phyloP scores from a whole-genome alignment of 768 basidiomycete species.

The Tubosaeta sp. region DNA sequence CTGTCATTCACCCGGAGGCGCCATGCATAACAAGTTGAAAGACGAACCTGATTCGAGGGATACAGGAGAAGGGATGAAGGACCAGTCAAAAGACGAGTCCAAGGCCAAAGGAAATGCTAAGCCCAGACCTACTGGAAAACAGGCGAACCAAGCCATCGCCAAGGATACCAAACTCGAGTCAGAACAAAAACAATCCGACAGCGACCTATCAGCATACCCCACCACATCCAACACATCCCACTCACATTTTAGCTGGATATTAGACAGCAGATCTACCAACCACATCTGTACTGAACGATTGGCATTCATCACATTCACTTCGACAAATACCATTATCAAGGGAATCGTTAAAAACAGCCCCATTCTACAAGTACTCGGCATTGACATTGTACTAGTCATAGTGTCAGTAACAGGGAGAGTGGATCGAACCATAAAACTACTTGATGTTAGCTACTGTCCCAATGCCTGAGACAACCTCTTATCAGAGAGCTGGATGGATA shows the following conservation, averaged over 20 bases:
- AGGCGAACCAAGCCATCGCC: background rate
- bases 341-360: slow-evolving; percentile 6
- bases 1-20: too few species aligned
- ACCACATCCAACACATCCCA: background rate
- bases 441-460: slow-evolving; percentile 7
- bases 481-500: slow-evolving; percentile 7
- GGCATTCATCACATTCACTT: background rate
- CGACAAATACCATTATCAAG: background rate
- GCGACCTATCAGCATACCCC: background rate
- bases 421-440: slow-evolving; percentile 1
- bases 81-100: too few species aligned
- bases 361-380: background rate
- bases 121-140: too few species aligned
- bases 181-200: background rate
- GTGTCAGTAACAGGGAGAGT: background rate
- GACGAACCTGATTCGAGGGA: too few species aligned
- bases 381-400: background rate
- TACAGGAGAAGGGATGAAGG: too few species aligned
- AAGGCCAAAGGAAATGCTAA: background rate
- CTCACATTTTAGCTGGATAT: slow-evolving; percentile 6
- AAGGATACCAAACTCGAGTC: background rate
- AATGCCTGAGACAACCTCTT: slow-evolving; percentile 3
- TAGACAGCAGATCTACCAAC: slow-evolving; percentile 1
- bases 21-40: too few species aligned
- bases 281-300: background rate